Evolutionary conservation across 2,329 filamentous ascomycete species (phyloP), one percentile per base, ranked within the genome.

Genomic region (Graphiopsis chlorocephala): DNA sequence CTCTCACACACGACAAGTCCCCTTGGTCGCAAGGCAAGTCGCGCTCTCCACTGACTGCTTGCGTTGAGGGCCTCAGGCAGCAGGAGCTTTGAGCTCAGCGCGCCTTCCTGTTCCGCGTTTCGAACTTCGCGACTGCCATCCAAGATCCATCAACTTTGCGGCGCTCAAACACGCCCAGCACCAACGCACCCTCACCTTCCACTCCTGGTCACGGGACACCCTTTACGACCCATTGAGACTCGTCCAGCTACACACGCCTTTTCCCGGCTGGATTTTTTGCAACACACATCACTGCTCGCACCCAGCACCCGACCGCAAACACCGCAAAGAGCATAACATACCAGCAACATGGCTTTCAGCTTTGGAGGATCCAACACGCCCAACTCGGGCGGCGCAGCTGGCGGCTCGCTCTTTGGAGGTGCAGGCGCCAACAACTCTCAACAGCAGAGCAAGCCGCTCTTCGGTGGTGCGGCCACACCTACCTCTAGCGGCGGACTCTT

Each of bases 371-470:
- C 48, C 31, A 61, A 33, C 60, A 65, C 63, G 55, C 64, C 60
- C 28, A 28, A 33, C 58, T 55, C 56, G 38, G 20, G 52, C 45
- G 55, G 50, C 48, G 68, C 65, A 45, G 68, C 64, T 48, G 60
- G 60, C 7, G 48, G 60, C 31, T 72, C 66, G 33, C 68, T 75
- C 14, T 72, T 77, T 62, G 77, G 77, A 56, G 72, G 69, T 56
- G 68, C 68, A 47, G 70, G 68, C 60, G 70, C 71, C 8, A 61
- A 64, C 60, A 67, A 72, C 55, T 68, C 64, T 67, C 69, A 53
- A 66, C 72, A 42, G 57, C 64, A 29, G 48, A 56, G 52, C 33
- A 65, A 67, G 33, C 65, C 67, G 20, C 56, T 70, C 3, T 70
- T 69, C 42, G 63, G 68, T 53, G 55, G 71, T 42, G 75, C 74